Percentiles rank a stretch among this genome's conserved stretches.
These are phyloP conservation scores for Ilyonectria robusta DNA, from an alignment of 2,329 filamentous ascomycete species.

Conservation along the genomic window DNA sequence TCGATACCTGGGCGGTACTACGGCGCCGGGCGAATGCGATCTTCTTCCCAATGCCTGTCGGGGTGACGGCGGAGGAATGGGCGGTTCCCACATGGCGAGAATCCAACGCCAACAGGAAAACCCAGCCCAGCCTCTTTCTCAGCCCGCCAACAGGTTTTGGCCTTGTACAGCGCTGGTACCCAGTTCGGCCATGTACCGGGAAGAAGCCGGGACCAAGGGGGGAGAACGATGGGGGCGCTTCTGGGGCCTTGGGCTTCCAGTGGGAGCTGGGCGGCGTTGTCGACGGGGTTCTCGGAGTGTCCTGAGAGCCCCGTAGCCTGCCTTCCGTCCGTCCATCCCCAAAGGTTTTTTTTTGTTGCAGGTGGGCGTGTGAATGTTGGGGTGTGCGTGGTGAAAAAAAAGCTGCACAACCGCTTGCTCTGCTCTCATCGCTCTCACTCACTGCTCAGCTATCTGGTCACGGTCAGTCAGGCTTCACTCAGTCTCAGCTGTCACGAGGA, in stretches of 20 bases:
- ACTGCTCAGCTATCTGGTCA: background rate
- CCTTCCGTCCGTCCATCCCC: conserved; percentile 42
- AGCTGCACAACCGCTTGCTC: conserved; percentile 21
- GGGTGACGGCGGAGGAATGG: background rate
- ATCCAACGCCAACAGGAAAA: background rate
- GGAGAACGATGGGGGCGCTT: conserved; percentile 25
- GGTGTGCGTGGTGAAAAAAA: conserved; percentile 37
- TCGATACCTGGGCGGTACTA: conserved; percentile 23
- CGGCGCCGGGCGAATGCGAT: background rate
- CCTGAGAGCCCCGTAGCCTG: conserved; percentile 4
- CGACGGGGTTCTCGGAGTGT: conserved; percentile 6
- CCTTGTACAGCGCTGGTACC: conserved; percentile 28
- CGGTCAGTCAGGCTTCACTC: background rate
- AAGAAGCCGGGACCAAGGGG: conserved; percentile 35
- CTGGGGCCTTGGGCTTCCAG: background rate
- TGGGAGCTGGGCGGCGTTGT: background rate
- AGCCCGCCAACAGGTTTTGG: conserved; percentile 18
- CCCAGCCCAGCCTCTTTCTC: conserved; percentile 20
- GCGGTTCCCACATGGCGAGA: background rate
- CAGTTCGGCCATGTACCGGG: conserved; percentile 35
- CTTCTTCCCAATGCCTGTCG: background rate
- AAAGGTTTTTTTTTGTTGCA: conserved; percentile 42
- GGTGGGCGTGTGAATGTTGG: conserved; percentile 35
- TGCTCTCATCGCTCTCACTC: conserved; percentile 14
- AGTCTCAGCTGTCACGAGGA: background rate